Base-by-base conservation (phyloP, 1,284 basidiomycete genomes). In the Agaricales sp. region DNA sequence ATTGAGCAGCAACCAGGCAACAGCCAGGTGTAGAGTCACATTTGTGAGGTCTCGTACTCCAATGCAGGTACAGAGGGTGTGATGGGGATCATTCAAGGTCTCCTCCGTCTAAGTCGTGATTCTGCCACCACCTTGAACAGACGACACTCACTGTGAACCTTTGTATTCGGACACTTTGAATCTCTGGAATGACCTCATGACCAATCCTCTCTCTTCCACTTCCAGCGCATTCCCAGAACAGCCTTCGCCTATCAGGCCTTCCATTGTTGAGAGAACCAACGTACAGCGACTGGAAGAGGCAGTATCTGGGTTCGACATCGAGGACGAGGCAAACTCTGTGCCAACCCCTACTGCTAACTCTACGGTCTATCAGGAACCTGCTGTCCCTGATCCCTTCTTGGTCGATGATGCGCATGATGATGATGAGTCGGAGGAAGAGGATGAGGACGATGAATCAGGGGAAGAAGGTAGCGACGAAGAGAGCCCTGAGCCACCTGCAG, bases 311-410 rank as follows among this genome's bases (percentile, higher is more conserved):
- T 16, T 30, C 14, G n/a, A 45, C 19, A 41, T 8, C 4, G 6
- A 4, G 6, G 6, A n/a, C 16, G 16, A 41, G 6, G 16, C 16
- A 4, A 41, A 6, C 39, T 4, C 19, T 8, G 18, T 8, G 8
- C 19, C 39, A 8, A 18, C 8, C 8, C 39, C 39, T 16, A n/a
- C n/a, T n/a, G 19, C 8, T 4, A 41, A 16, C 16, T 41, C 39
- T 41, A 8, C 16, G 6, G 39, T 8, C 4, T 41, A 41, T 16
- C n/a, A 6, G 18, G 39, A 41, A 6, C 8, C 16, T 56, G 66
- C 68, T 16, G 67, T 66, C 2, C 74, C 73, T n/a, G 70, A 80
- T 59, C 76, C 78, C 1, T 81, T 81, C 63, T 64, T 78, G 47
- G 62, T 77, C 23, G 77, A 78, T 52, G 74, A 75, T 51, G 66